Evolutionary conservation across 164 flowering plant genomes (phyloP), one percentile per base, ranked within the genome.

Genomic region (Aristolochia fimbriata): DNA sequence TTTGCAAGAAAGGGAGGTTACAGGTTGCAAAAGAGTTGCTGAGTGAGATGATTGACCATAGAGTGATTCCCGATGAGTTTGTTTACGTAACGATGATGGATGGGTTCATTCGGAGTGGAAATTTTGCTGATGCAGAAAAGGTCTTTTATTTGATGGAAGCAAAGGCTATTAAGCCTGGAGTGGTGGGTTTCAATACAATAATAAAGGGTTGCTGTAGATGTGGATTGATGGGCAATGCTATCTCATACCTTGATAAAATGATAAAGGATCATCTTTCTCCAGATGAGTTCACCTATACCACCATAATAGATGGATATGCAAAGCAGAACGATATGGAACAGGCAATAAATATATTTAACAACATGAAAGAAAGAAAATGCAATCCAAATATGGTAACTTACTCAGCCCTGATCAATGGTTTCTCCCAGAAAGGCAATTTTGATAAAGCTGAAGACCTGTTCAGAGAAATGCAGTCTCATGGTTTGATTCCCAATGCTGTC

Each of bases 151-250:
- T 78, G 2, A 61, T 74, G 62, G 61, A 73, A 50, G 73, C 63
- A 17, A 80, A 72, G 49, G 88, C 76, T 51, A 47, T 76, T 37
- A 63, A 79, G 57, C 85, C 76, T 60, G 89, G 73, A 57, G 62
- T 76, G 60, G 84, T 84, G 52, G 83, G 77, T 16, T 84, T 78
- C 69, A 91, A 88, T 69, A 76, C 83, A 60, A 79, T 91, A 86
- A 80, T 91, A 59, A 91, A 88, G 76, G 96, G 91, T 51, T 88
- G 72, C 64, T 83, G 96, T 68, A 86, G 75, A 71, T 74, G 70
- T 72, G 91, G 96, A 47, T 73, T 65, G 85, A 80, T 91, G 84
- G 72, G 73, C 13, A 79, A 84, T 61, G 89, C 97, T 46, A 24
- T 83, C 4, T 62, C 71, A 33, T 81, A 79, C 69, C 24, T 91